Evolutionary conservation across 179 eudicot species (phyloP), one percentile per base, ranked within the genome.

Genomic region (Sideroxylon spinosum): DNA sequence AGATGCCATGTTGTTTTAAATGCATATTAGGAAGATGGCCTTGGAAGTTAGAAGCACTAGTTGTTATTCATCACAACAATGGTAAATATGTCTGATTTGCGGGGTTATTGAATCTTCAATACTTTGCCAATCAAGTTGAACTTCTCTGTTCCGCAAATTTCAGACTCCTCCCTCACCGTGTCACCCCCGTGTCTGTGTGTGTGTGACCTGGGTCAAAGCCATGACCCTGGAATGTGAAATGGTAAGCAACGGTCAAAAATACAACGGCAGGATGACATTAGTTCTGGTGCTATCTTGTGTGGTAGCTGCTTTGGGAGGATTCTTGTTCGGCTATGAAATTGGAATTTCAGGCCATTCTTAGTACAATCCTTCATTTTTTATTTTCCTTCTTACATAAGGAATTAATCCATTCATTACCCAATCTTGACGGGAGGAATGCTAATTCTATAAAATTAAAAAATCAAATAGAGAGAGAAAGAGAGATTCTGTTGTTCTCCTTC

Each of bases 271-370:
- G 55, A 52, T 72, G n/a, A 81, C 83, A 17, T 22, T 25, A 16
- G 76, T 76, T 64, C 76, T 81, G 17, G 29, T 71, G 20, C 16
- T 81, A 37, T 71, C 83, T 72, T 81, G 83, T 16, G 62, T 76
- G 72, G 20, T 76, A 65, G 83, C 83, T 49, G 75, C 83, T 60
- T 50, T 26, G 48, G 83, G 83, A 70, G 83, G 79, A 11, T 44
- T 65, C 23, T 76, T 76, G 50, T 71, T 81, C 26, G 83, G 83
- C 49, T 77, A 77, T 44, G 77, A 77, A 26, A 65, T 71, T 63
- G 77, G 83, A 72, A 71, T 81, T 71, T 81, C 80, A 81, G 80
- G 80, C 72, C 72, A 17, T 29, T 26, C 22, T 37, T 67, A 4
- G 13, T 67, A 16, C 71, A 23, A 44, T 63, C 53, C 71, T 72